phyloP scores from a whole-genome alignment of 345 rosid genomes.

The Heritiera littoralis region DNA sequence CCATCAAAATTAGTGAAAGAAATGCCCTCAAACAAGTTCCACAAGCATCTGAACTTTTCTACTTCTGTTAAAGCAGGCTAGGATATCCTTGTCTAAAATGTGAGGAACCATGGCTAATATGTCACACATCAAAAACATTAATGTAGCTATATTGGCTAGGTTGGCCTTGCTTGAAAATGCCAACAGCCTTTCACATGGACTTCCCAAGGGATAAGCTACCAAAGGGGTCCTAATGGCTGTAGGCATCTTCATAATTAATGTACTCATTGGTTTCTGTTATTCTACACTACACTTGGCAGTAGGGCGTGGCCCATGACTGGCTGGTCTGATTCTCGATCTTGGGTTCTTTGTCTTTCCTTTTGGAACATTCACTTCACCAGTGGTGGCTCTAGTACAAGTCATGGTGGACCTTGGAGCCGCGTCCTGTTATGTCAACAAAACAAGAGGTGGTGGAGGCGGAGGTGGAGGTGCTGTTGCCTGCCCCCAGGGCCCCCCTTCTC shows the following conservation, averaged over 20 bases:
- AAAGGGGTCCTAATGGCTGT: constrained; percentile 2
- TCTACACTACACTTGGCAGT: not conserved
- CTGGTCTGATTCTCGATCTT: constrained; percentile 20
- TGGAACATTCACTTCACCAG: constrained; percentile 22
- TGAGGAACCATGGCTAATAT: not conserved
- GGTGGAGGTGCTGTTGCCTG: constrained; percentile 16
- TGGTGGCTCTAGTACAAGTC: constrained; percentile 11
- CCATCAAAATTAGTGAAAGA: not conserved
- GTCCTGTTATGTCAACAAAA: constrained; percentile 16
- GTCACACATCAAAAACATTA: not conserved
- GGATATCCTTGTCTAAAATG: not conserved
- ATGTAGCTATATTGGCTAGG: not conserved
- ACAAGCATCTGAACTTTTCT: not conserved
- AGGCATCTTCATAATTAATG: not conserved
- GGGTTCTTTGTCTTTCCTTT: constrained; percentile 18
- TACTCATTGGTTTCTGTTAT: not conserved
- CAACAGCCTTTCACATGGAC: constrained; percentile 7
- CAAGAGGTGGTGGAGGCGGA: constrained; percentile 10
- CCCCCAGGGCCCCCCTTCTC: not conserved
- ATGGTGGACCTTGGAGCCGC: constrained; percentile 29
- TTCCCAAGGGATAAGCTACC: constrained; percentile 19
- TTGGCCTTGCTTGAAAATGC: not conserved
- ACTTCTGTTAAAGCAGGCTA: not conserved
- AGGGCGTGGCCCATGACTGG: constrained; percentile 13
- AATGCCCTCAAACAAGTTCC: not conserved